Conservation (phyloP, 2,329 filamentous ascomycete genomes). For the Colletotrichum sp. region DNA sequence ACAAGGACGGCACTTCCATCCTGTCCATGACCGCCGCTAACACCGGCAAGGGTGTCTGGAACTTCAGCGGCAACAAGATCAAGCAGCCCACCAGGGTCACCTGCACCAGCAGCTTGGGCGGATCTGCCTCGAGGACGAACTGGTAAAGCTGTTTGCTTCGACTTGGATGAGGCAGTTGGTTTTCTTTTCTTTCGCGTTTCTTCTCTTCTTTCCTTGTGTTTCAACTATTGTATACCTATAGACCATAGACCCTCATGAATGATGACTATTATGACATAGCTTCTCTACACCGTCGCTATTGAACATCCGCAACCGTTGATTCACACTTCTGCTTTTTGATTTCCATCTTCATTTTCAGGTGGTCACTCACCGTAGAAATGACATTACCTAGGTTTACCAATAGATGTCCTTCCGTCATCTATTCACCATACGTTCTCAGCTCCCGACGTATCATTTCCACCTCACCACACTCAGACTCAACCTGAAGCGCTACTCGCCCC, state of each 20-base stretch:
- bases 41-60: conserved; percentile 16
- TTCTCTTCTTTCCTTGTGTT: neutral
- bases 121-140: neutral
- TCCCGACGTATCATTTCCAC: neutral
- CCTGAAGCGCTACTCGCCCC: neutral
- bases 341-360: neutral
- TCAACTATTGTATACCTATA: neutral
- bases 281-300: neutral
- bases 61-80: conserved; percentile 16
- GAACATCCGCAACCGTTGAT: accelerated
- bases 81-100: conserved; percentile 19
- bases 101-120: conserved; percentile 19
- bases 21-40: neutral
- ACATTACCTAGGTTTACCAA: no score
- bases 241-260: neutral
- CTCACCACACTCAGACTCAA: accelerated
- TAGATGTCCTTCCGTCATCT: accelerated
- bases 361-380: accelerated
- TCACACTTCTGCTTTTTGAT: accelerated
- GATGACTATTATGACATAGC: neutral
- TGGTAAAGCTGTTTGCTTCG: neutral
- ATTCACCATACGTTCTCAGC: neutral
- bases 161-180: neutral
- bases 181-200: neutral
- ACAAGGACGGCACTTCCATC: conserved; percentile 21